Evolutionary conservation across 176 grass and related monocot genomes (phyloP).

Genomic region (Eragrostis curvula): DNA sequence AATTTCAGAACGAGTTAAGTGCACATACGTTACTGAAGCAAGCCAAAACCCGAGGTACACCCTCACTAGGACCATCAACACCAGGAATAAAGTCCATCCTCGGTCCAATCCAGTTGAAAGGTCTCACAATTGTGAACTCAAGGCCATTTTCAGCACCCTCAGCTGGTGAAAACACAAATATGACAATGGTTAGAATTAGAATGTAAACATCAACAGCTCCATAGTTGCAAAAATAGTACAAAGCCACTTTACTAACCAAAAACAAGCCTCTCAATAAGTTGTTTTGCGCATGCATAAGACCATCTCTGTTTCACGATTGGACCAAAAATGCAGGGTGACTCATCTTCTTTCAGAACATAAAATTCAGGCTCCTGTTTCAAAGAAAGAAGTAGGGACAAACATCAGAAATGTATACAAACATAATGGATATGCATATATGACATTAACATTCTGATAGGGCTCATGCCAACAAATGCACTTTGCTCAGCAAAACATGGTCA

Average conservation of each 20-base stretch:
- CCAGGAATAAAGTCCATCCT: conserved; percentile 99
- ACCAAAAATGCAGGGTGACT: conserved; percentile 91
- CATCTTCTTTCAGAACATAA: conserved; percentile 94
- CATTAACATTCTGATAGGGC: neutral
- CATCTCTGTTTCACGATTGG: conserved; percentile 92
- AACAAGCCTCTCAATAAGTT: conserved; percentile 97
- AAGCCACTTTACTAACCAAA: conserved; percentile 59
- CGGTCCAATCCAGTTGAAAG: conserved; percentile 99
- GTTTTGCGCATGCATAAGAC: conserved; percentile 94
- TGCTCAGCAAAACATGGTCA: neutral
- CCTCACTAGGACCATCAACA: conserved; percentile 94
- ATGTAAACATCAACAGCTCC: neutral
- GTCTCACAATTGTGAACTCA: conserved; percentile 93
- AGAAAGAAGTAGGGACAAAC: neutral
- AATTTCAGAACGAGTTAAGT: neutral
- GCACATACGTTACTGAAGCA: conserved; percentile 95
- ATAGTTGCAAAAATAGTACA: conserved; percentile 4
- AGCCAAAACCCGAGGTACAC: conserved; percentile 93
- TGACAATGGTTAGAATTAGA: neutral
- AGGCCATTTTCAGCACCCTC: conserved; percentile 91
- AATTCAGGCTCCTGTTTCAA: conserved; percentile 79
- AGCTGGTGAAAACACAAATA: conserved; percentile 56
- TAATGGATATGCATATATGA: neutral
- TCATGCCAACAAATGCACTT: neutral
- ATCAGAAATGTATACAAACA: conserved; percentile 31